Percentiles rank a stretch among this genome's conserved stretches.
Evolutionary conservation across 2,329 filamentous ascomycete species (phyloP).

Genomic region (Gaeumannomyces sp.): DNA sequence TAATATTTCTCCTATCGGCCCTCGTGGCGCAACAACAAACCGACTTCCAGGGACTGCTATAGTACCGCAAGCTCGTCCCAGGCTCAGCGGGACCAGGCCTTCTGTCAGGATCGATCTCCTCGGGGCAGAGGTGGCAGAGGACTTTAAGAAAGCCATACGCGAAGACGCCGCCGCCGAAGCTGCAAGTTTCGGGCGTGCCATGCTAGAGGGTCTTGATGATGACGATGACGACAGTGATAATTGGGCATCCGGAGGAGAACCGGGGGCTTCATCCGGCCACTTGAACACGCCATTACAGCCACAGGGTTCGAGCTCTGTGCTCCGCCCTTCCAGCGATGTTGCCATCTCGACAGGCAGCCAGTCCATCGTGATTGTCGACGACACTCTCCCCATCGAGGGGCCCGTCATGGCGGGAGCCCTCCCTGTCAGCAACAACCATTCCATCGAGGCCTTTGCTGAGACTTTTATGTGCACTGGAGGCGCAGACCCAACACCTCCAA

Average conservation of each 20-base stretch:
- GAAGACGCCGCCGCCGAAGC: slow-evolving; percentile 50
- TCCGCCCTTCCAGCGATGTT: slow-evolving; percentile 44
- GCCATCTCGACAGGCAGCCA: slow-evolving; percentile 74
- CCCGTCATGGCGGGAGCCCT: slow-evolving; percentile 46
- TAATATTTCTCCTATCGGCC: slow-evolving; percentile 42
- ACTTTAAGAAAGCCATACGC: slow-evolving; percentile 69
- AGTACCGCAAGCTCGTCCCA: slow-evolving; percentile 48
- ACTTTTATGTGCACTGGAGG: slow-evolving; percentile 37
- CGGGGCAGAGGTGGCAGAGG: slow-evolving; percentile 70
- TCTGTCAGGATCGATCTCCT: slow-evolving; percentile 73
- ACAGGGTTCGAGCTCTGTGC: slow-evolving; percentile 8
- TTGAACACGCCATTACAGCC: not conserved
- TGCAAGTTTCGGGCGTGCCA: slow-evolving; percentile 22
- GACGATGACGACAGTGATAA: not conserved
- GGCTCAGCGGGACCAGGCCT: slow-evolving; percentile 37
- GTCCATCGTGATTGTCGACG: slow-evolving; percentile 83
- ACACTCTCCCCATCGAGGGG: slow-evolving; percentile 47
- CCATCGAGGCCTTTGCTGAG: slow-evolving; percentile 48
- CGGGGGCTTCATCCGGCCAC: not conserved
- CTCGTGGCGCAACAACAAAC: slow-evolving; percentile 49
- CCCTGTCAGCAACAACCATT: slow-evolving; percentile 32
- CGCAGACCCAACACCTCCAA: slow-evolving; percentile 54
- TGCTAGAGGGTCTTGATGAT: slow-evolving; percentile 12
- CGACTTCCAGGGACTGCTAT: slow-evolving; percentile 54
- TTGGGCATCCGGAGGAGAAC: not conserved